phyloP scores from a whole-genome alignment of 1,284 basidiomycete genomes.

The Melampsora larici-populina region DNA sequence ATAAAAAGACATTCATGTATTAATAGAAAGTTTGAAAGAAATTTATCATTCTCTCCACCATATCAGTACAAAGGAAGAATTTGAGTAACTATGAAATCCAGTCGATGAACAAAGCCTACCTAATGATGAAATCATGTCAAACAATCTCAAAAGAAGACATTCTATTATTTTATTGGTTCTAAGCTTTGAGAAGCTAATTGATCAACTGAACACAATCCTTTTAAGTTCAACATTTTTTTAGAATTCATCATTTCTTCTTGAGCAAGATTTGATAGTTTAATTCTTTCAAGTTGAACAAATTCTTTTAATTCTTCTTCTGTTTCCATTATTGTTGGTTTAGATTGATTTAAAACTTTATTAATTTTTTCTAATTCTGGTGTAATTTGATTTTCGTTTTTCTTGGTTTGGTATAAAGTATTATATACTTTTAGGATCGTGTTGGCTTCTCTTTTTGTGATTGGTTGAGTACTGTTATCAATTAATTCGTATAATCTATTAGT shows the following conservation, averaged over 20 bases:
- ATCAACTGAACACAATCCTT: constrained; percentile 3
- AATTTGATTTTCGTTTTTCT: background rate
- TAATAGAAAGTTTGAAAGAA: no score
- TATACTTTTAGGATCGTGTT: constrained; percentile 34
- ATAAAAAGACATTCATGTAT: no score
- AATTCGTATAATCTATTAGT: constrained; percentile 11
- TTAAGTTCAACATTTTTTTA: background rate
- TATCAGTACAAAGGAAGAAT: no score
- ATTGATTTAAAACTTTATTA: background rate
- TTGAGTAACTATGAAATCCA: no score
- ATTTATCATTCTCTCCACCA: no score
- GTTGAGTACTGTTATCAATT: background rate
- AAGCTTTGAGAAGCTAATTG: background rate
- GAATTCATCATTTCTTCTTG: background rate
- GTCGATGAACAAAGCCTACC: no score
- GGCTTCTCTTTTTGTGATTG: constrained; percentile 30
- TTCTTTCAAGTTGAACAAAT: background rate
- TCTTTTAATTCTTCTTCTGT: constrained; percentile 8
- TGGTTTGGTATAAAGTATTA: constrained; percentile 5
- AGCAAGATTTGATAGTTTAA: background rate
- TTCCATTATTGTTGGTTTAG: background rate
- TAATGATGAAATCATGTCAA: no score
- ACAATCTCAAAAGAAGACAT: no score
- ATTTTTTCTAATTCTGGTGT: background rate
- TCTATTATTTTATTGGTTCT: no score